Evolutionary conservation across 2,329 filamentous ascomycete species (phyloP).

Genomic region (Ophiocordyceps camponoti-floridani): DNA sequence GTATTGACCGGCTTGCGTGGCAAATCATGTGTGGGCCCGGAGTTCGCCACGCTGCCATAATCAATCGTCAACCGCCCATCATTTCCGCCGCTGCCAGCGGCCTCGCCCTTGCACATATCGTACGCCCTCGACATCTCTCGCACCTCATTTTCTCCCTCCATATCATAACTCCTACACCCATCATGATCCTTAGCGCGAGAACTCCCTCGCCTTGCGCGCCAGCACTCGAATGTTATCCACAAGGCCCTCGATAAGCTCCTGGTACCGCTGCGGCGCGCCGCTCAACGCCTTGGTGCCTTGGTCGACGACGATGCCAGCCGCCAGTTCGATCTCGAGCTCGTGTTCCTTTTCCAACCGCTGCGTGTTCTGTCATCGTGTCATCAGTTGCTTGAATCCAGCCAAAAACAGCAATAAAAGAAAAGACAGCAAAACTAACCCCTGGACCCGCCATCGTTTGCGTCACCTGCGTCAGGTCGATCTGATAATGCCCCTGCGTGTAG

Average conservation of each 20-base stretch:
- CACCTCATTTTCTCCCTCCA: too few species aligned
- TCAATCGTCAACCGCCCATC: too few species aligned
- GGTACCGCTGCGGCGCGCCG: constrained; percentile 39
- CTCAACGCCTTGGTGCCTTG: constrained; percentile 41
- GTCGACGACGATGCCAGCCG: constrained; percentile 42
- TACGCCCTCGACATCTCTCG: too few species aligned
- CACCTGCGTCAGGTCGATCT: constrained; percentile 88
- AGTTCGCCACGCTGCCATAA: too few species aligned
- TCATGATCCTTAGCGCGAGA: constrained; percentile 2
- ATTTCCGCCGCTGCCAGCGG: too few species aligned
- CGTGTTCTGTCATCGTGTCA: constrained; percentile 13
- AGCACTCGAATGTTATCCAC: constrained; percentile 54
- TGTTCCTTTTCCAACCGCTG: constrained; percentile 44
- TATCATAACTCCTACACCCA: not conserved
- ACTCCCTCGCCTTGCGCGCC: constrained; percentile 23
- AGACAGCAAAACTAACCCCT: constrained; percentile 13
- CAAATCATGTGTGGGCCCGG: too few species aligned
- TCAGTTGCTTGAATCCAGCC: not conserved
- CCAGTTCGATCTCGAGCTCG: constrained; percentile 65
- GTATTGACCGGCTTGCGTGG: too few species aligned
- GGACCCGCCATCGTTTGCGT: constrained; percentile 25
- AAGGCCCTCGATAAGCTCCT: constrained; percentile 52
- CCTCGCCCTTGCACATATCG: too few species aligned
- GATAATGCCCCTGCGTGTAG: constrained; percentile 75
- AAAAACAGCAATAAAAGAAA: not conserved